Percentiles rank a stretch among this genome's conserved stretches.
Conservation (phyloP, 1,139 yeast species). For the Blastobotrys illinoisensis region DNA sequence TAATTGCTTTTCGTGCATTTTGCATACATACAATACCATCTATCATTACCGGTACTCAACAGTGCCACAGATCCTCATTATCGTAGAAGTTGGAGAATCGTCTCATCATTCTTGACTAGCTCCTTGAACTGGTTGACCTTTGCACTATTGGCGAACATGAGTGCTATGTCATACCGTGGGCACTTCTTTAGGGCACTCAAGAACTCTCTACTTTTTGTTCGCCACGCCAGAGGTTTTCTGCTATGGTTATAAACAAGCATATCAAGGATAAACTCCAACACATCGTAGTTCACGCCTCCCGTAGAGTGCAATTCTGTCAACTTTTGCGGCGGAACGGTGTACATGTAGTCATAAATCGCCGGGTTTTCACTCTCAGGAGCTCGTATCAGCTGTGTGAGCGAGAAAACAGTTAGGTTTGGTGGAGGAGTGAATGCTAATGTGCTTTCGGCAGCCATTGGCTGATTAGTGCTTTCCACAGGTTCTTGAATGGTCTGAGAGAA, state of each 20-base stretch:
- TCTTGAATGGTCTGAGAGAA: not conserved
- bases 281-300: constrained; percentile 55
- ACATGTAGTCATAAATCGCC: constrained; percentile 40
- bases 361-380: constrained; percentile 21
- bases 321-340: constrained; percentile 32
- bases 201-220: constrained; percentile 11
- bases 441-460: not conserved
- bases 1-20: not conserved
- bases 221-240: constrained; percentile 1
- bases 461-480: not conserved
- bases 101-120: not conserved
- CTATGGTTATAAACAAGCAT: constrained; percentile 32
- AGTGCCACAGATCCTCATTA: not conserved
- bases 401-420: constrained; percentile 19
- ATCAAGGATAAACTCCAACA: constrained; percentile 48
- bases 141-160: constrained; percentile 10
- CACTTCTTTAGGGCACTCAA: constrained; percentile 12
- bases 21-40: not conserved
- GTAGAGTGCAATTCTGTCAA: constrained; percentile 37
- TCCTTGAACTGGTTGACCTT: constrained; percentile 6
- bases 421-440: constrained; percentile 10
- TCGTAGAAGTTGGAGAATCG: not conserved
- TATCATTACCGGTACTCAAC: not conserved
- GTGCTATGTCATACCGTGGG: constrained; percentile 16
- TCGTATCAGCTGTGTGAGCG: constrained; percentile 21